Evolutionary conservation across 1,284 basidiomycete species (phyloP).

Genomic region (Sporisorium exsertum): DNA sequence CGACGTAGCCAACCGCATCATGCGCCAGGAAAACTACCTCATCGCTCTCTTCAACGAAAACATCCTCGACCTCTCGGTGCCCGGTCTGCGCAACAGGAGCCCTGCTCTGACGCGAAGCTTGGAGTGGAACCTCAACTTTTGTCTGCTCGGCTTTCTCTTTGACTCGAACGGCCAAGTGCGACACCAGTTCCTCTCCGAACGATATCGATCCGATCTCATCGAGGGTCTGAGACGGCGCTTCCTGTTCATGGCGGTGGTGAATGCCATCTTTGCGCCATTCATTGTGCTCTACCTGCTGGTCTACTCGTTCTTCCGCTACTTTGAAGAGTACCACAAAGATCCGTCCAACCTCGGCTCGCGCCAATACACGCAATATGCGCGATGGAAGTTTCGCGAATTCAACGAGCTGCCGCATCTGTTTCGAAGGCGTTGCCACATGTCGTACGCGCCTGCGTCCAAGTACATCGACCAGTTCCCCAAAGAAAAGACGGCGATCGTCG

Average conservation of each 20-base stretch:
- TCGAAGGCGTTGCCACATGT: constrained; percentile 83
- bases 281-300: constrained; percentile 95
- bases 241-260: constrained; percentile 94
- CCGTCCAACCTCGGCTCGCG: constrained; percentile 92
- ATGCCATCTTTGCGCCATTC: constrained; percentile 94
- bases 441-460: constrained; percentile 88
- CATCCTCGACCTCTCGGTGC: constrained; percentile 84
- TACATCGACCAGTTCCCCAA: constrained; percentile 99
- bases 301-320: constrained; percentile 99
- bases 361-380: constrained; percentile 91
- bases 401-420: constrained; percentile 97
- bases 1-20: constrained; percentile 93
- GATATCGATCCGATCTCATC: constrained; percentile 81
- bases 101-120: constrained; percentile 85
- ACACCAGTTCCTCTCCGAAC: constrained; percentile 88
- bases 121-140: constrained; percentile 96
- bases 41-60: constrained; percentile 98
- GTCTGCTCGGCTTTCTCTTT: constrained; percentile 92
- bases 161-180: constrained; percentile 86
- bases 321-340: constrained; percentile 98
- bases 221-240: constrained; percentile 85
- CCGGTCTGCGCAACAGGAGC: constrained; percentile 70
- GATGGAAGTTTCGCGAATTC: constrained; percentile 99
- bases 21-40: constrained; percentile 97
- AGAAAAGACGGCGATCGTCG: constrained; percentile 86